A percentile compares a stretch with the other conserved stretches of the same genome.
Evolutionary conservation across 106 monocot species (phyloP).

Genomic region (Acanthochlamys bracteata): DNA sequence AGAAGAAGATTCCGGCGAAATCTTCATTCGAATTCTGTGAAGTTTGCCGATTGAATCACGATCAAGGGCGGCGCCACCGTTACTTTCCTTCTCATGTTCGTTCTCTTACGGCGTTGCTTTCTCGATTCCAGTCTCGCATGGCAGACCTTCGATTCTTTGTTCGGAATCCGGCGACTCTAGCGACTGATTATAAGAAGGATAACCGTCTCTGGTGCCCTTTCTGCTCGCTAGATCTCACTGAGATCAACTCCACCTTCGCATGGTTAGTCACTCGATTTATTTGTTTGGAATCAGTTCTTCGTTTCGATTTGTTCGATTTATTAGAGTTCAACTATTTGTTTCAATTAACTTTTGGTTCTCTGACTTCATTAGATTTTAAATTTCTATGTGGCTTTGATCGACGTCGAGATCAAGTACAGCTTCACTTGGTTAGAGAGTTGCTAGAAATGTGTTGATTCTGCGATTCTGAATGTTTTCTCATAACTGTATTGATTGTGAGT

Average conservation of each 20-base stretch:
- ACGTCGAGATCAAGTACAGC: too few relatives aligned
- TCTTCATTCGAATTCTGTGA: constrained; percentile 63
- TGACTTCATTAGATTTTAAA: too few relatives aligned
- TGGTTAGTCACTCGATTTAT: constrained; percentile 27
- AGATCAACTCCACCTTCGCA: constrained; percentile 34
- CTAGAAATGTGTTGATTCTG: too few relatives aligned
- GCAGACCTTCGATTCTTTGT: constrained; percentile 40
- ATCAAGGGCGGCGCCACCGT: constrained; percentile 75
- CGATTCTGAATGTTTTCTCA: too few relatives aligned
- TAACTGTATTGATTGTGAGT: too few relatives aligned
- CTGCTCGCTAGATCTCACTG: constrained; percentile 49
- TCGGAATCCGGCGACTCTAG: constrained; percentile 30
- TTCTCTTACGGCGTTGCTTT: constrained; percentile 45
- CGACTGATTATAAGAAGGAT: constrained; percentile 20
- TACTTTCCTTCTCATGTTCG: constrained; percentile 49
- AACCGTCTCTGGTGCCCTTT: constrained; percentile 77
- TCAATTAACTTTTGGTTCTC: too few relatives aligned
- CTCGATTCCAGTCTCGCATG: constrained; percentile 55
- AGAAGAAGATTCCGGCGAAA: too few relatives aligned
- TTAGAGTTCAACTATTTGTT: too few relatives aligned
- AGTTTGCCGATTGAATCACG: constrained; percentile 78
- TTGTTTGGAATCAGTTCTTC: too few relatives aligned
- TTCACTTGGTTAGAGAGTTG: too few relatives aligned
- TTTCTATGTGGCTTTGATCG: too few relatives aligned
- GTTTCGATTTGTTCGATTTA: too few relatives aligned